Conservation (phyloP, 2,329 filamentous ascomycete species). For the Talaromyces sp. region DNA sequence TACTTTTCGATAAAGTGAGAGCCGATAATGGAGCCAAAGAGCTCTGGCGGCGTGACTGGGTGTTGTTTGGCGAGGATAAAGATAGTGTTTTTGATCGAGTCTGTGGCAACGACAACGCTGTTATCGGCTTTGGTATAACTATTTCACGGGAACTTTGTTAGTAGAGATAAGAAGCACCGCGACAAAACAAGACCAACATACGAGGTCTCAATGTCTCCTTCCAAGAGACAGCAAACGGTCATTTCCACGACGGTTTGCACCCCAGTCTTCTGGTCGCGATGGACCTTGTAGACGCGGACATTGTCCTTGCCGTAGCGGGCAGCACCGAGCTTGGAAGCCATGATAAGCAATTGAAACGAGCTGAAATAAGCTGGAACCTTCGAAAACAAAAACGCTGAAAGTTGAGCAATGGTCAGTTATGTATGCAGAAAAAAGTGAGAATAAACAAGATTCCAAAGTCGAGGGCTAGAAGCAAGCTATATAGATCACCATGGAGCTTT, state of each 20-base stretch:
- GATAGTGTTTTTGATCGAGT: conserved; percentile 96
- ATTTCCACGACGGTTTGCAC: conserved; percentile 86
- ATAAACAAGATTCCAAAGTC: background rate
- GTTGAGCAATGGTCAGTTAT: background rate
- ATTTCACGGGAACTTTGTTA: background rate
- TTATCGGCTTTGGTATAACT: conserved; percentile 95
- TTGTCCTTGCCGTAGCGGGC: conserved; percentile 71
- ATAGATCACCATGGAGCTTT: background rate
- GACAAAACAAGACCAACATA: conserved; percentile 37
- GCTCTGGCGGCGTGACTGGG: conserved; percentile 86
- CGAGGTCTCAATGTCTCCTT: conserved; percentile 85
- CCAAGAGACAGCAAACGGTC: conserved; percentile 86
- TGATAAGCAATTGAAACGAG: conserved; percentile 9
- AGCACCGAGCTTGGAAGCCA: conserved; percentile 36
- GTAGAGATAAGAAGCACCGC: background rate
- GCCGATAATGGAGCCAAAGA: conserved; percentile 79
- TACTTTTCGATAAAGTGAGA: conserved; percentile 86
- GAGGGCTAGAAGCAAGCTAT: background rate
- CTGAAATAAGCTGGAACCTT: background rate
- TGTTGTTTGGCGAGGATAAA: conserved; percentile 94
- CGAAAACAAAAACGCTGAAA: background rate
- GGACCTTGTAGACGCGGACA: conserved; percentile 93
- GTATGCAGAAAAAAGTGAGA: background rate
- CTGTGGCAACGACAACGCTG: conserved; percentile 88
- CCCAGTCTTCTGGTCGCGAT: conserved; percentile 69